Evolutionary conservation across 345 rosid species (phyloP).

Genomic region (Eucalyptus cloeziana): DNA sequence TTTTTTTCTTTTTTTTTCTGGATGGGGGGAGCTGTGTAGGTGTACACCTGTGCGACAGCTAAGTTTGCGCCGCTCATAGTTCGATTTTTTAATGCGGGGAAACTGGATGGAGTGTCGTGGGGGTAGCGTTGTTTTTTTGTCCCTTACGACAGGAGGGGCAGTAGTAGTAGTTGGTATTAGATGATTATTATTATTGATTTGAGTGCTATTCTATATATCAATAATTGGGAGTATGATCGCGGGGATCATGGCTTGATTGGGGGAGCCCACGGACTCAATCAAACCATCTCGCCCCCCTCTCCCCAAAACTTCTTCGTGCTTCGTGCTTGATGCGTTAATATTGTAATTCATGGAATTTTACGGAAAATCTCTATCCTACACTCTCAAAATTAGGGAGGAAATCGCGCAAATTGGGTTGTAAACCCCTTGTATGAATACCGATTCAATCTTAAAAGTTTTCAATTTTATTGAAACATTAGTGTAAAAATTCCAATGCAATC

Average conservation of each 20-base stretch:
- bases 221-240: background rate
- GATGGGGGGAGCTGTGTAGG: background rate
- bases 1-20: background rate
- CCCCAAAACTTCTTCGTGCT: background rate
- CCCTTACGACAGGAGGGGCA: background rate
- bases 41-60: background rate
- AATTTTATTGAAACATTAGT: background rate
- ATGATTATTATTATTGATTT: background rate
- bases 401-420: rapidly evolving
- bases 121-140: background rate
- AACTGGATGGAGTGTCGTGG: background rate
- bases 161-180: background rate
- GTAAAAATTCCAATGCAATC: background rate
- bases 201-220: background rate
- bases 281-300: background rate
- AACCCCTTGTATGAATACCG: background rate
- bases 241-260: background rate
- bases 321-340: too few species aligned
- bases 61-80: background rate
- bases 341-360: too few species aligned
- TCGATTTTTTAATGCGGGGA: background rate
- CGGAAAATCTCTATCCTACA: too few species aligned
- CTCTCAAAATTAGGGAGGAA: background rate
- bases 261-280: background rate
- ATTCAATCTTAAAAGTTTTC: background rate